Evolutionary conservation across 2,329 filamentous ascomycete genomes (phyloP).

Genomic region (Xylariaceae sp.): DNA sequence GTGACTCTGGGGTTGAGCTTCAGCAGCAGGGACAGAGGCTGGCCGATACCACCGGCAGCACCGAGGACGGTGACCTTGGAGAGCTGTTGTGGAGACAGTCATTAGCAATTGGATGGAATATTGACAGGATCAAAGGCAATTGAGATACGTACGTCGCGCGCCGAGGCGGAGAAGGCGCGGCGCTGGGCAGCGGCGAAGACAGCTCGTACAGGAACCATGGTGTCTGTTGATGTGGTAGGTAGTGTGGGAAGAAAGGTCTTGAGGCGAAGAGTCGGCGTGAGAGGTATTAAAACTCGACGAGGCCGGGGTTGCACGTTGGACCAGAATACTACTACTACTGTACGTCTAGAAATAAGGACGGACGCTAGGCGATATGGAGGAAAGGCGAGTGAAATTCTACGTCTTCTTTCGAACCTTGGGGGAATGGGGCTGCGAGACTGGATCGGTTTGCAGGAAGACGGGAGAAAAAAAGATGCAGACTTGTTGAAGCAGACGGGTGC

Average conservation of each 20-base stretch:
- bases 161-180: conserved; percentile 78
- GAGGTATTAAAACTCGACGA: too few species aligned
- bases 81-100: conserved; percentile 53
- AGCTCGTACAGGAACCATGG: conserved; percentile 32
- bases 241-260: neutral
- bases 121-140: too few species aligned
- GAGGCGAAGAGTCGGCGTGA: neutral
- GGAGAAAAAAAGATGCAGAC: too few species aligned
- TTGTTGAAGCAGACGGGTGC: too few species aligned
- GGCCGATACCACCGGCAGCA: conserved; percentile 96
- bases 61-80: conserved; percentile 98
- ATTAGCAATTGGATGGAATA: conserved; percentile 15
- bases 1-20: conserved; percentile 97
- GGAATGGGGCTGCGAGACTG: too few species aligned
- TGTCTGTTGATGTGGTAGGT: neutral
- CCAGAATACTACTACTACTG: too few species aligned
- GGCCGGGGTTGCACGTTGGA: too few species aligned
- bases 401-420: too few species aligned
- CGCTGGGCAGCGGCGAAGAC: conserved; percentile 55
- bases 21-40: conserved; percentile 94
- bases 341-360: neutral
- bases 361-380: neutral
- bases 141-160: conserved; percentile 59
- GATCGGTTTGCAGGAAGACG: too few species aligned
- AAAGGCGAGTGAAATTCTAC: too few species aligned